Evolutionary conservation across 2,329 filamentous ascomycete species (phyloP), one percentile per base, ranked within the genome.

Genomic region (Emergomyces pasteurianus): DNA sequence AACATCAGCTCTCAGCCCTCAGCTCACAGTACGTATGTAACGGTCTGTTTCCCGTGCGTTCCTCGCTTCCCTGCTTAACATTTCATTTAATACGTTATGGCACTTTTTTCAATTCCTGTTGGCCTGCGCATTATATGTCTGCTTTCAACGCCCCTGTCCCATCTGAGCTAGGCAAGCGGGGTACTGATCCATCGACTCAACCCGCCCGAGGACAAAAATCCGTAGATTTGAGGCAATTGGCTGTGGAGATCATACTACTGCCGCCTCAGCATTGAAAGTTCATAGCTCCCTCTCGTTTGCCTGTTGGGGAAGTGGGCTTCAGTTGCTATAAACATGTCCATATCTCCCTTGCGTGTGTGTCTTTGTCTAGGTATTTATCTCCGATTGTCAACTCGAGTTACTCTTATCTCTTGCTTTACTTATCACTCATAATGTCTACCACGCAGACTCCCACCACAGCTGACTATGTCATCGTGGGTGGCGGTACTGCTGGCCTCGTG

Each of bases 391-490:
- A 46, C 43, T 23, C 7, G 43, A 46, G 14, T 42, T 42, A 14
- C 14, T 42, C 40, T 42, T 18, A 14, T 9, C 7, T 23, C 21
- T 21, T 23, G 9, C 43, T 23, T 47, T 21, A 38, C 21, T 26
- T 14, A 23, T 26, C 10, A 10, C 21, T 47, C 21, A 47, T 2
- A 21, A 26, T 47, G 43, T 14, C 50, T 21, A 10, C 55, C 55
- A 58, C 38, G 55, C 40, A 23, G 40, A 26, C n/a, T 47, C 42
- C 43, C 2, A 26, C 14, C 12, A n/a, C 55, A 34, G 73, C 71
- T 57, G 71, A 74, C 60, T 72, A 72, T 43, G 65, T 73, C 18
- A 61, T 75, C 8, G 65, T 74, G 21, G 72, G 72, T 28, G 71
- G 72, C 46, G 73, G 72, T 26, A 73, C 69, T 18, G 65, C 67